Conservation (phyloP, 2,329 filamentous ascomycete genomes). For the Xylaria sp. region DNA sequence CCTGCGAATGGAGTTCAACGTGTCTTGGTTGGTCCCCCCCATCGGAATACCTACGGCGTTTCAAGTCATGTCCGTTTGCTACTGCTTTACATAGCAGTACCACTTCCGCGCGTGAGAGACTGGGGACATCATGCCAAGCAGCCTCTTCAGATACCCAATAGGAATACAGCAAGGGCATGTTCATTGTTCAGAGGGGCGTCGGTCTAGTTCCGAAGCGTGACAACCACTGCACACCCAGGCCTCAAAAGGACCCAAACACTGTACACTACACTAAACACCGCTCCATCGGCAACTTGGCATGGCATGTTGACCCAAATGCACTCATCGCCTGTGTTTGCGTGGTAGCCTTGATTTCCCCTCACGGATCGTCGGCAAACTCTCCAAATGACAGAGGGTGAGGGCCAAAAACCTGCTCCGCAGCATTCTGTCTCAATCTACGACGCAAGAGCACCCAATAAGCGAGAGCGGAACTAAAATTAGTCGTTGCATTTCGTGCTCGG, state of each 20-base stretch:
- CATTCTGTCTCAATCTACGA: background rate
- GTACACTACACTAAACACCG: too few species aligned
- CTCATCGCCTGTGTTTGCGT: background rate
- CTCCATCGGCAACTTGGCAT: background rate
- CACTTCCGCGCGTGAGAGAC: background rate
- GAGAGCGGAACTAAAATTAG: too few species aligned
- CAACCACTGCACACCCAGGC: background rate
- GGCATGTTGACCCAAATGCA: background rate
- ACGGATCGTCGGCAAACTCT: background rate
- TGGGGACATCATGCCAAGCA: constrained; percentile 2
- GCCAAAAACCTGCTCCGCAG: too few species aligned
- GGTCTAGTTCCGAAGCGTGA: background rate
- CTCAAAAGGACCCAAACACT: background rate
- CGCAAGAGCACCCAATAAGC: too few species aligned
- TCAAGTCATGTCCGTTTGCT: background rate
- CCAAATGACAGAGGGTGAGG: too few species aligned
- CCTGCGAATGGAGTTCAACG: background rate
- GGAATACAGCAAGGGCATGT: background rate
- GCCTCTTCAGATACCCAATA: constrained; percentile 5
- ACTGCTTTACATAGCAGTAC: background rate
- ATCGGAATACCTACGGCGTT: background rate
- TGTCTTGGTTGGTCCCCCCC: background rate
- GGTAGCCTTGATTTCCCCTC: background rate
- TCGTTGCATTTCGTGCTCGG: too few species aligned
- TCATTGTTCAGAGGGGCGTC: background rate